Evolutionary conservation across 106 monocot genomes (phyloP), one percentile per base, ranked within the genome.

Genomic region (Allium cepa): DNA sequence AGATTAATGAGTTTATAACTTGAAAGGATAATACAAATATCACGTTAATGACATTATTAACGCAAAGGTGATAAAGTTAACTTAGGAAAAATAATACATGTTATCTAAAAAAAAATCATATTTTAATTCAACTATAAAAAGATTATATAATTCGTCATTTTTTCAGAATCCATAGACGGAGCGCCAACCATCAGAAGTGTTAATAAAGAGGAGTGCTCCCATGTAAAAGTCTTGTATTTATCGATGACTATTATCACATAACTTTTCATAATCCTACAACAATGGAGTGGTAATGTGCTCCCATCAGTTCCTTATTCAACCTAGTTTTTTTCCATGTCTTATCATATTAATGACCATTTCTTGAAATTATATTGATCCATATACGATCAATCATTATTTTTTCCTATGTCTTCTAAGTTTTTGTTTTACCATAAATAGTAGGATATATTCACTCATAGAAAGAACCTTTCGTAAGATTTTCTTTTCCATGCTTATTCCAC

Each of bases 271-370:
- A 91, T 47, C 82, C 76, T 53, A 87, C 91, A 60, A 83, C 91
- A 56, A 95, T 95, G 87, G 94, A 95, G 72, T 95, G 94, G 94
- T 85, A 91, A 18, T 74, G 80, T 16, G 64, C 87, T 59, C 80
- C 90, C 22, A 83, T 88, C 45, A 88, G 90, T 73, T 85, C 87
- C 56, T 83, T 95, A 36, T 95, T 88, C 79, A 91, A 91, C 56
- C 57, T 95, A 9, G 74, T 85, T 3, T 91, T 95, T 69, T 80
- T 88, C 70, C 47, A 79, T 8, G 65, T 77, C 69, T 95, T 12
- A 53, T 83, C 61, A 81, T 85, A 16, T 59, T 95, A 11, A 91
- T 95, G 46, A 79, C 74, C 22, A 47, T 95, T 59, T 87, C 90
- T 27, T 84, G 76, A 46, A 47, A 76, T 36, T 9, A 82, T 57